These are phyloP conservation scores for Hypocreales sp. DNA, from an alignment of 2,329 filamentous ascomycete genomes.

Conservation along the genomic window DNA sequence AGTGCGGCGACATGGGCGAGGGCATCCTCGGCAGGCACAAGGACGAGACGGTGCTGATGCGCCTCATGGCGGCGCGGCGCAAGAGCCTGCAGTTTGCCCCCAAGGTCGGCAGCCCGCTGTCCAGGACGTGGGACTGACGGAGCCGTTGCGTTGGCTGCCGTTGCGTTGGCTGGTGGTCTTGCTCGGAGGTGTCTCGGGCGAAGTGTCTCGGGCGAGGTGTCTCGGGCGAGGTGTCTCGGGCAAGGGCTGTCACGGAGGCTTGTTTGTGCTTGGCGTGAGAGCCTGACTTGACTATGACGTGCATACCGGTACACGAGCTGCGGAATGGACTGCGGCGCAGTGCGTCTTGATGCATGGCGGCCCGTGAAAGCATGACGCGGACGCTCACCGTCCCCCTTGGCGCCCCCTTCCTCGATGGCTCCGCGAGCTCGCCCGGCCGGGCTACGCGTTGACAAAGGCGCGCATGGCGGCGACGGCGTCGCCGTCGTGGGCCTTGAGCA, in stretches of 20 bases:
- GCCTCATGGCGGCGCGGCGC: conserved; percentile 54
- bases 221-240: neutral
- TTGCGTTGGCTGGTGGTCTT: neutral
- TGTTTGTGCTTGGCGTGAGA: too few species aligned
- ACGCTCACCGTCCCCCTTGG: too few species aligned
- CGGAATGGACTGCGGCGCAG: too few species aligned
- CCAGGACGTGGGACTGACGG: conserved; percentile 38
- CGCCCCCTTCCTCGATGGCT: too few species aligned
- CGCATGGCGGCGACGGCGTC: conserved; percentile 52
- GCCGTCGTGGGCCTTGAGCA: conserved; percentile 58
- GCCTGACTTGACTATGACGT: too few species aligned
- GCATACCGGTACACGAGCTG: too few species aligned
- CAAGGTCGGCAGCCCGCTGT: conserved; percentile 57
- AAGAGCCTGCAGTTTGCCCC: conserved; percentile 70
- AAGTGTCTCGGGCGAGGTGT: neutral
- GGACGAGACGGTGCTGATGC: conserved; percentile 41
- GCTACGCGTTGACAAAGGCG: conserved; percentile 27
- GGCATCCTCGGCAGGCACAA: conserved; percentile 32
- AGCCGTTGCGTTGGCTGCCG: too few species aligned
- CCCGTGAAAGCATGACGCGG: too few species aligned
- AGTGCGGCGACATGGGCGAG: conserved; percentile 21
- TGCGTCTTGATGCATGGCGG: too few species aligned
- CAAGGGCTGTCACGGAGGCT: too few species aligned
- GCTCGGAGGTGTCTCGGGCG: neutral
- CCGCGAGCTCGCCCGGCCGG: too few species aligned